Base-by-base conservation (phyloP, 2,329 filamentous ascomycete genomes). In the Trichophyton rubrum region DNA sequence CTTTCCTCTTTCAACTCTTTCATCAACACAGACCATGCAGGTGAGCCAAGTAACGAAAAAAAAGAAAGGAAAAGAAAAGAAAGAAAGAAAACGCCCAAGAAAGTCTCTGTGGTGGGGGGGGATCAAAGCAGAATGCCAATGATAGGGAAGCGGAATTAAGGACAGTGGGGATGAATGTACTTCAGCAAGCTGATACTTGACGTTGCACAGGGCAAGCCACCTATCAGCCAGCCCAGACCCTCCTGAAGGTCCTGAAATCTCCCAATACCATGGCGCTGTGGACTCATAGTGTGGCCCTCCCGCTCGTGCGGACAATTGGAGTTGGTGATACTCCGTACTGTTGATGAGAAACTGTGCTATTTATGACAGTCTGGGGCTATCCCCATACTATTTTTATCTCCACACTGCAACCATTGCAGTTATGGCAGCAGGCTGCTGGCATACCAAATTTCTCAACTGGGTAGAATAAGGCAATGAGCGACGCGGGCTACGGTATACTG, bases 201-300 rank as follows among this genome's bases (percentile, higher is more conserved):
- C 49, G 49, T 53, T 53, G 27, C 22, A 53, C 49, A 53, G 22
- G 7, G 27, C 22, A 53, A 53, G 49, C 49, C 49, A 53, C 49
- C 22, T 13, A 13, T 53, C 27, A 53, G 49, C 49, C 49, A 53
- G 49, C 49, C 49, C 49, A 53, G 49, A 15, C 49, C 49, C 49
- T 53, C 8, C 27, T 8, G n/a, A 53, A n/a, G 49, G 49, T 33
- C 17, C 49, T 53, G 49, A 53, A 53, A 53, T 53, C 49, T 53
- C 49, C 49, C 49, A 53, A 53, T 33, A 33, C 49, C 49, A 53
- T 53, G 49, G 49, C 22, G 49, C 49, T 30, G 49, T 22, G 49
- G 49, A 30, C 24, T 53, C 4, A 15, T 33, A 11, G 49, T 30
- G 49, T 53, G 49, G 49, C 27, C 27, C 49, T 53, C 49, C 27